Conservation (phyloP, 2,329 filamentous ascomycete species). For the Biscogniauxia mediterranea region DNA sequence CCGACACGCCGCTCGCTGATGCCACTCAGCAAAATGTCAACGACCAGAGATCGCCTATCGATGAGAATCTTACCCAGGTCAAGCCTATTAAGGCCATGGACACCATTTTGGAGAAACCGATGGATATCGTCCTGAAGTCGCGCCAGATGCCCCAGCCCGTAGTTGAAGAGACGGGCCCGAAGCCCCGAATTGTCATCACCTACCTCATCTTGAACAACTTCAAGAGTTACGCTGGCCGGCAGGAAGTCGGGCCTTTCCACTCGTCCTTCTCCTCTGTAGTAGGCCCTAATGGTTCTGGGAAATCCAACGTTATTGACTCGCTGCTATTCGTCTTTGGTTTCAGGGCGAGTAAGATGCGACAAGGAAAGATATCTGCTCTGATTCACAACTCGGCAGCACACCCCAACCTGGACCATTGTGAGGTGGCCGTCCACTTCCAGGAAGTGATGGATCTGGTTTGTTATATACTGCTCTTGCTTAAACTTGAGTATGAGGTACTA, state of each 20-base stretch:
- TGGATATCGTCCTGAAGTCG: conserved; percentile 91
- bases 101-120: conserved; percentile 79
- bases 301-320: conserved; percentile 98
- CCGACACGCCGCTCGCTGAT: conserved; percentile 65
- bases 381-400: conserved; percentile 94
- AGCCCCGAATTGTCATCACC: conserved; percentile 86
- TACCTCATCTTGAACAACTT: conserved; percentile 93
- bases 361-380: conserved; percentile 95
- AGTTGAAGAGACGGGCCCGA: conserved; percentile 75
- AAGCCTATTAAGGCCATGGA: conserved; percentile 76
- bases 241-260: conserved; percentile 96
- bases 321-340: conserved; percentile 99
- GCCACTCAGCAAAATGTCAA: conserved; percentile 69
- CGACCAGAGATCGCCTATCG: conserved; percentile 49
- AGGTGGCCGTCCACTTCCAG: conserved; percentile 95
- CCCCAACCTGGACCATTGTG: conserved; percentile 84
- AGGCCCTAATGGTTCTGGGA: conserved; percentile 95
- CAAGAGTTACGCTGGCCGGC: conserved; percentile 95
- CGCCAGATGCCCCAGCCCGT: conserved; percentile 65
- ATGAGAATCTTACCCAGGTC: conserved; percentile 51
- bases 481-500: conserved; percentile 17
- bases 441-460: conserved; percentile 82
- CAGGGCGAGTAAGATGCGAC: conserved; percentile 97
- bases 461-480: neutral
- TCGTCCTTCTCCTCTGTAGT: conserved; percentile 97